phyloP scores from a whole-genome alignment of 2,329 filamentous ascomycete species.

The Fusarium denticulatum region DNA sequence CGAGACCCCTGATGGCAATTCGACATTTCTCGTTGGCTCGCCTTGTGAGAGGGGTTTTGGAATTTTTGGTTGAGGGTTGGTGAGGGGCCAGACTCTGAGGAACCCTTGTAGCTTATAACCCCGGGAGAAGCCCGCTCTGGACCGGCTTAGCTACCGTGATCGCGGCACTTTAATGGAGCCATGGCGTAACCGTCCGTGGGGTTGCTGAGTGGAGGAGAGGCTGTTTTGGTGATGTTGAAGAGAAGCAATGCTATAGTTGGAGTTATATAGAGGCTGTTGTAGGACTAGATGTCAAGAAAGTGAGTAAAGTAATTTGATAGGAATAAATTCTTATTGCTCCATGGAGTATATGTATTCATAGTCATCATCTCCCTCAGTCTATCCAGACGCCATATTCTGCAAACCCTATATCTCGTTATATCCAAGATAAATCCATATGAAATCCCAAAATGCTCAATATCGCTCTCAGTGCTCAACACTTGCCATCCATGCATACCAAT shows the following conservation, averaged over 20 bases:
- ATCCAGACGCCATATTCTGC: slow-evolving; percentile 22
- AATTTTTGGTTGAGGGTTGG: slow-evolving; percentile 30
- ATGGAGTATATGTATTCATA: slow-evolving; percentile 19
- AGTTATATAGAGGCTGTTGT: not conserved
- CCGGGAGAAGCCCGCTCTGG: slow-evolving; percentile 30
- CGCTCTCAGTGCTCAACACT: not conserved
- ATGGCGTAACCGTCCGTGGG: slow-evolving; percentile 32
- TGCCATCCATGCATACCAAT: not conserved
- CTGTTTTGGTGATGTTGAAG: not conserved
- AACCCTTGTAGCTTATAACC: slow-evolving; percentile 2
- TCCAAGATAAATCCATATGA: not conserved
- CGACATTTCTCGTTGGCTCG: slow-evolving; percentile 38
- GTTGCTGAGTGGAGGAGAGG: slow-evolving; percentile 4
- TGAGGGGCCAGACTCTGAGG: not conserved
- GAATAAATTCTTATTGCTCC: not conserved
- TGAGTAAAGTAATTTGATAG: not conserved
- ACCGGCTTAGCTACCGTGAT: slow-evolving; percentile 17
- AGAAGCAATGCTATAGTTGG: not conserved
- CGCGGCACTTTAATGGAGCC: slow-evolving; percentile 19
- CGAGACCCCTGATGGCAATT: slow-evolving; percentile 37
- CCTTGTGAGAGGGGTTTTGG: slow-evolving; percentile 10
- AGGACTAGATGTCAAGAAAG: not conserved
- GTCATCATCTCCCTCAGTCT: slow-evolving; percentile 18
- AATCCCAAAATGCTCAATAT: slow-evolving; percentile 6
- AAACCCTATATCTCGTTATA: slow-evolving; percentile 12